phyloP scores from a whole-genome alignment of 2,329 filamentous ascomycete species.

The Colletotrichum sp. region DNA sequence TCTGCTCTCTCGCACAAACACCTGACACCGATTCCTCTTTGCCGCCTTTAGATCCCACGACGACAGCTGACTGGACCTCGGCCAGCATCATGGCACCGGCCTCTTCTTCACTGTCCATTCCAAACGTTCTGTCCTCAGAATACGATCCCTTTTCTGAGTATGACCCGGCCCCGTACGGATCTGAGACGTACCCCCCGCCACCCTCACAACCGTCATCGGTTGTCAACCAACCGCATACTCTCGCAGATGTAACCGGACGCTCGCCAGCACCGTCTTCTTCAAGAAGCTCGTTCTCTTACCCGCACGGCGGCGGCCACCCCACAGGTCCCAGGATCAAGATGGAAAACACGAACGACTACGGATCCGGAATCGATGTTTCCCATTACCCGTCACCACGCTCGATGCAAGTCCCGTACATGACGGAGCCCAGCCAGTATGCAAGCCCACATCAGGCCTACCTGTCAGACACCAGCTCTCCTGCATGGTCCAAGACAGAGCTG shows the following conservation, averaged over 20 bases:
- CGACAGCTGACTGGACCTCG: conserved; percentile 49
- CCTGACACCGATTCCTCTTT: conserved; percentile 42
- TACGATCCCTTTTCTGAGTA: conserved; percentile 58
- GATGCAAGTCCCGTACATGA: conserved; percentile 34
- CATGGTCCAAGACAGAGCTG: conserved; percentile 45
- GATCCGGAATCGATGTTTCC: conserved; percentile 38
- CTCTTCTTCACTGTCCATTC: conserved; percentile 44
- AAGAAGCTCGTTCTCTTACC: neutral
- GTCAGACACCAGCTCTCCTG: conserved; percentile 24
- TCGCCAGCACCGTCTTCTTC: conserved; percentile 2
- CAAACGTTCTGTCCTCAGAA: conserved; percentile 52
- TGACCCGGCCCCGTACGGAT: conserved; percentile 47
- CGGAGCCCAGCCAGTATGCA: conserved; percentile 9
- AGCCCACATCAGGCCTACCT: conserved; percentile 10
- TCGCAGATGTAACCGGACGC: neutral
- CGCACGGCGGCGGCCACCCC: neutral
- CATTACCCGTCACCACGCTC: conserved; percentile 47
- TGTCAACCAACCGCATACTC: conserved; percentile 22
- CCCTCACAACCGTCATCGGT: conserved; percentile 30
- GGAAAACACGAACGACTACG: conserved; percentile 39
- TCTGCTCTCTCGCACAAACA: conserved; percentile 41
- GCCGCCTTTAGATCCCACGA: conserved; percentile 44
- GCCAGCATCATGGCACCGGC: conserved; percentile 42
- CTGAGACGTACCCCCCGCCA: conserved; percentile 51
- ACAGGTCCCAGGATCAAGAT: conserved; percentile 41